Base-by-base conservation (phyloP, 2,329 filamentous ascomycete species). In the Cytospora piceicola region DNA sequence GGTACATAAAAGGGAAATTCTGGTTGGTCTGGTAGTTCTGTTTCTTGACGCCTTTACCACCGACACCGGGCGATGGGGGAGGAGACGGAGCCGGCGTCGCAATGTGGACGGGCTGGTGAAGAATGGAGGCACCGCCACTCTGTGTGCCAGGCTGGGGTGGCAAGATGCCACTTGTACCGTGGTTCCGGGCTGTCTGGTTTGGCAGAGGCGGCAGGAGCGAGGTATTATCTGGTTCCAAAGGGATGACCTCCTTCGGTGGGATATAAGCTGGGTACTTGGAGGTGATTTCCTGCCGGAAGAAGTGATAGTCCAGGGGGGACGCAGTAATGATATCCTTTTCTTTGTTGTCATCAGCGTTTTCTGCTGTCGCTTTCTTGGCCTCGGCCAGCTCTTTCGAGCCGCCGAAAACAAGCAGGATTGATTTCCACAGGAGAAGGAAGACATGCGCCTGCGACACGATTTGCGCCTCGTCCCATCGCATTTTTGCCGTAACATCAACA, bases 11-110 rank as follows among this genome's bases (percentile, higher is more conserved):
- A 0, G 95, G 95, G 70, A 99, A 98, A 74, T 97, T 95, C 72
- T 99, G 95, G 74, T 99, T 99, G 0, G 95, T 99, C 76, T 99
- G 95, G 73, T 99, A 99, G 71, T 98, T 99, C 74, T 99, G 95
- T 75, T 99, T 99, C 82, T 99, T 99, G 0, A 91, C 94, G 61
- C 91, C 92, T 76, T 98, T 99, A 0, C 93, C 93, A 30, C 93
- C 94, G 39, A 90, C 90, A 12, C 82, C 85, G 0, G 95, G 95
- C 1, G 94, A 97, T 0, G 95, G 95, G 0, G 95, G 95, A 29
- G 95, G 95, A 0, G 95, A 99, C 1, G 95, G 95, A 0, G 94
- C 94, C 0, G 95, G 95, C 1, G 95, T 99, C n/a, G 95, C 95
- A 71, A 99, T 99, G 76, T 99, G 95, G 7, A 99, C 94, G 7